Evolutionary conservation across 352 stramenopile species (phyloP), one percentile per base, ranked within the genome.

Genomic region (Globisporangium cystogenes): DNA sequence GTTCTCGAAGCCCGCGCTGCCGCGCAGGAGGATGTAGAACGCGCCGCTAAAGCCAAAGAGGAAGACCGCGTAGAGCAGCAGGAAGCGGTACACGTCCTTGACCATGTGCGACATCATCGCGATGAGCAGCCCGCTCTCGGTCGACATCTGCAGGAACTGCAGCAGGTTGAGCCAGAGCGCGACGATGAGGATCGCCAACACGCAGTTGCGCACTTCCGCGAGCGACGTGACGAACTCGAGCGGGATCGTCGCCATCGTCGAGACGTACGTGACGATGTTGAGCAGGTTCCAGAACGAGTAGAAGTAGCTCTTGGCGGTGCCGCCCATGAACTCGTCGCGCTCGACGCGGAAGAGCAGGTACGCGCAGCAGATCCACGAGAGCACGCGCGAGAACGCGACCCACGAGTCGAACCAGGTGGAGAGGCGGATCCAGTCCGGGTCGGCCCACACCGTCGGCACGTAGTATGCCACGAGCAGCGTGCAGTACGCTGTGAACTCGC

Each of bases 21-120:
- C 75, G 5, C 79, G 72, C 21, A 90, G 47, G n/a, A 90, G 47
- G 23, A 86, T 65, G 55, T 85, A 90, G 41, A 88, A 90, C 6
- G 76, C 78, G 21, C 76, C 79, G 44, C 71, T 88, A 48, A 86
- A 87, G 41, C 76, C 76, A 21, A 84, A 68, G 33, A 87, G 64
- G 54, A 90, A 90, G 4, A 88, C 76, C 1, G 64, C 72, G 55
- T 88, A 90, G 20, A 90, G 67, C 43, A 90, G 55, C 15, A 85
- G 62, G 50, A 90, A 90, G 5, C 74, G 74, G 47, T 76, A 73
- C 41, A 87, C 72, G 44, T 90, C 80, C 29, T 70, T 82, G 21
- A 81, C 61, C 70, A 90, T 82, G 62, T 83, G 72, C 12, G 67
- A 70, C 80, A 90, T 87, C 80, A 90, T 90, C 4, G 80, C 75